A percentile compares a stretch with the other conserved stretches of the same genome.
Evolutionary conservation across 192 early-diverging fungal species (phyloP).

Genomic region (Hyaloraphidium curvatum): DNA sequence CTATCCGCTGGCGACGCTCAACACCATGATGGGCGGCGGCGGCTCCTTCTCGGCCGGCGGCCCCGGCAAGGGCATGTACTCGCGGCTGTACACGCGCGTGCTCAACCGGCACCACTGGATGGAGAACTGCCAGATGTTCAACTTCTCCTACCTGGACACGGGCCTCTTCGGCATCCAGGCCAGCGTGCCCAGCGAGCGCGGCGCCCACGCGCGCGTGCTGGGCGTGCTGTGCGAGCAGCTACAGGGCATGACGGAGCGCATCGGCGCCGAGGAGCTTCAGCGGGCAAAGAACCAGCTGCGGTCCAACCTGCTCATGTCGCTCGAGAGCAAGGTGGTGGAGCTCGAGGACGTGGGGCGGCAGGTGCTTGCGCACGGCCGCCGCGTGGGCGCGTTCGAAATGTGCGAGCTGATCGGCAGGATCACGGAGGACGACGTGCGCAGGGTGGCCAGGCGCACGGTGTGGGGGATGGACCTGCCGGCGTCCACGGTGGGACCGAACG

Average conservation of each 20-base stretch:
- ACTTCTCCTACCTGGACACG: slow-evolving; percentile 74
- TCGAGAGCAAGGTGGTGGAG: slow-evolving; percentile 83
- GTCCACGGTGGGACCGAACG: too few species aligned
- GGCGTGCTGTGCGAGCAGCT: slow-evolving; percentile 73
- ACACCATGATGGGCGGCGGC: slow-evolving; percentile 84
- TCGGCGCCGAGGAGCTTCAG: slow-evolving; percentile 35
- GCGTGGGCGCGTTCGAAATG: slow-evolving; percentile 58
- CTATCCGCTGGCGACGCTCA: slow-evolving; percentile 76
- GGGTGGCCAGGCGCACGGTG: slow-evolving; percentile 51
- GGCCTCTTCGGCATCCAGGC: slow-evolving; percentile 86
- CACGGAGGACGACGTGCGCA: slow-evolving; percentile 45
- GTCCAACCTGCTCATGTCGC: slow-evolving; percentile 75
- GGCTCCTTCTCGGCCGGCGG: slow-evolving; percentile 93
- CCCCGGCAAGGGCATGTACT: slow-evolving; percentile 98
- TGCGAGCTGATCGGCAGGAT: slow-evolving; percentile 60
- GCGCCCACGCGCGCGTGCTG: slow-evolving; percentile 41
- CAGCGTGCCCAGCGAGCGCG: slow-evolving; percentile 57
- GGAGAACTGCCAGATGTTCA: slow-evolving; percentile 82
- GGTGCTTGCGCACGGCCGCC: slow-evolving; percentile 45
- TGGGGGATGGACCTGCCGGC: slow-evolving; percentile 24
- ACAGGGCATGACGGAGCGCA: slow-evolving; percentile 37
- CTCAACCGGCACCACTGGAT: slow-evolving; percentile 88
- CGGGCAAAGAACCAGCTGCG: slow-evolving; percentile 95
- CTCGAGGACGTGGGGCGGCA: slow-evolving; percentile 89
- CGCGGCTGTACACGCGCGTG: slow-evolving; percentile 83